Evolutionary conservation across 768 basidiomycete genomes (phyloP), one percentile per base, ranked within the genome.

Genomic region (Macrolepiota fuliginosa): DNA sequence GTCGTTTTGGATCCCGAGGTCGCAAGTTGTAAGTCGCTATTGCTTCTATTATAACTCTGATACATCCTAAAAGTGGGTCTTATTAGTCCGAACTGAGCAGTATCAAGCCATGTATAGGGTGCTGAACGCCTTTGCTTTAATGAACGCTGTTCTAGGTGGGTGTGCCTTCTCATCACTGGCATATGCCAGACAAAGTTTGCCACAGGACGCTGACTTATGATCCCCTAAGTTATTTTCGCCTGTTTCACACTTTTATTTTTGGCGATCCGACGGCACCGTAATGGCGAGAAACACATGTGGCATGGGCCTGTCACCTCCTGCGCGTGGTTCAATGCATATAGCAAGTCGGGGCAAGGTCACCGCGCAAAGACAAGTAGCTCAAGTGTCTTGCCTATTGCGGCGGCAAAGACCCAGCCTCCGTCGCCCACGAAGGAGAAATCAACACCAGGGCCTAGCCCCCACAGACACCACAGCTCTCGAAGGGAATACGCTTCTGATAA

Each of bases 71-170:
- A 63, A 49, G 53, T 62, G 61, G 54, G 39, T 46, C 49, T 56
- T 66, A 63, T 67, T 67, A 93, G 92, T 92, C 75, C 86, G 90
- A 59, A 92, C 91, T 24, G 89, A 91, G 67, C 90, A 90, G 63
- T 94, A 89, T 71, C 92, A 92, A 65, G 91, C 91, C n/a, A 92
- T 92, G 78, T 93, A 92, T 71, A 85, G 87, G 29, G 91, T 92
- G 19, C 78, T 94, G 62, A 90, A 87, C 72, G 84, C 88, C 17
- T 93, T 93, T 73, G 85, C 92, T 5, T 74, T 93, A 58, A 85
- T 94, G 72, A 93, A 92, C 67, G 85, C 88, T 54, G 79, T 81
- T 46, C 80, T 94, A 3, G 76, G 91, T 88, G 72, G 62, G 88
- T 77, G 5, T 42, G 24, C 22, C 42, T 35, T 29, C 35, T 25